phyloP scores from a whole-genome alignment of 2,329 filamentous ascomycete species.

The Ophiostoma angusticollis region DNA sequence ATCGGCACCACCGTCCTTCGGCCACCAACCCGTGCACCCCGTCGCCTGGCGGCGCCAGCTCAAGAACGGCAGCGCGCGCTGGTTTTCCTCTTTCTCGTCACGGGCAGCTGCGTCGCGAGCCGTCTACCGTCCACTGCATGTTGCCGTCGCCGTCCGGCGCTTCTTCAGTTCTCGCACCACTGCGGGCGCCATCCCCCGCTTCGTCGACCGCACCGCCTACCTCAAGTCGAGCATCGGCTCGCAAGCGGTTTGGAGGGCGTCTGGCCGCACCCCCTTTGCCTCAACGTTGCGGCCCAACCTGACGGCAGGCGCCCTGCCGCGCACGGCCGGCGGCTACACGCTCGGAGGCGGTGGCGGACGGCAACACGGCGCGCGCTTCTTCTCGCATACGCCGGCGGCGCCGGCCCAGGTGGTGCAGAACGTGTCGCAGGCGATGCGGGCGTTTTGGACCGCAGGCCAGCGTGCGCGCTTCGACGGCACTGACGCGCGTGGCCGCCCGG shows the following conservation, averaged over 20 bases:
- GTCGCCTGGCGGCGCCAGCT: slow-evolving; percentile 36
- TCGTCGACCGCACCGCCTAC: slow-evolving; percentile 36
- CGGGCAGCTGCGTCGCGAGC: too few relatives aligned
- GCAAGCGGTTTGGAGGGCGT: slow-evolving; percentile 44
- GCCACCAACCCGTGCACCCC: slow-evolving; percentile 40
- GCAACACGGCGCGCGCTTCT: slow-evolving; percentile 71
- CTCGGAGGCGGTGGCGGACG: slow-evolving; percentile 57
- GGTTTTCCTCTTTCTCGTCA: slow-evolving; percentile 35
- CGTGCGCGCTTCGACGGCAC: slow-evolving; percentile 78
- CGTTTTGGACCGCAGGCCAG: slow-evolving; percentile 83
- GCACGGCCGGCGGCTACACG: slow-evolving; percentile 81
- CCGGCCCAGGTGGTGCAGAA: slow-evolving; percentile 89
- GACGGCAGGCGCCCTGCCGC: slow-evolving; percentile 72
- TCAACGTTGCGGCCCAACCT: slow-evolving; percentile 82
- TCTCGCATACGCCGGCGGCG: slow-evolving; percentile 74
- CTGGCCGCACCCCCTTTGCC: slow-evolving; percentile 72
- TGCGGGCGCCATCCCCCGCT: slow-evolving; percentile 20
- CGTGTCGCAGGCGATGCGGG: slow-evolving; percentile 84
- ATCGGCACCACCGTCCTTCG: slow-evolving; percentile 15
- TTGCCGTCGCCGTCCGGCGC: slow-evolving; percentile 26
- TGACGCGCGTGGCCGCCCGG: slow-evolving; percentile 59
- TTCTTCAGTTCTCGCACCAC: slow-evolving; percentile 34
- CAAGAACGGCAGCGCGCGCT: slow-evolving; percentile 25
- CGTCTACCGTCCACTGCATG: slow-evolving; percentile 5
- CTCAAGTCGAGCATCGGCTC: slow-evolving; percentile 37